phyloP scores from a whole-genome alignment of 768 basidiomycete species.

The Strobilomyces confusus region DNA sequence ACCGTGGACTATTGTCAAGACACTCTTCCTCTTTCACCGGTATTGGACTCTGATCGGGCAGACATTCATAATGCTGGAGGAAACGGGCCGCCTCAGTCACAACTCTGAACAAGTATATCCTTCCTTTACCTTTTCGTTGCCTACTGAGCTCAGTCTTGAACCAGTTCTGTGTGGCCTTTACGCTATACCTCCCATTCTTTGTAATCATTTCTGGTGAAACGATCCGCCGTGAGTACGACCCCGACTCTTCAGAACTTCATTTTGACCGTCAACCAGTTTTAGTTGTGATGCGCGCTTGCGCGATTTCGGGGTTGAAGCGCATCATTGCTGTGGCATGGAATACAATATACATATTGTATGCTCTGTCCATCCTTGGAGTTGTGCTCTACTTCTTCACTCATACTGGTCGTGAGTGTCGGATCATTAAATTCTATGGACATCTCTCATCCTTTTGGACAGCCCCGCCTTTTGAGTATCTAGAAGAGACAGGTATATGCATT shows the following conservation, averaged over 20 bases:
- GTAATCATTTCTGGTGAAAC: constrained; percentile 18
- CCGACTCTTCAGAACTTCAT: not conserved
- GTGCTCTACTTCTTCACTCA: not conserved
- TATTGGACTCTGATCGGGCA: constrained; percentile 21
- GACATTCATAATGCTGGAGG: constrained; percentile 17
- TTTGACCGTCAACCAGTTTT: constrained; percentile 13
- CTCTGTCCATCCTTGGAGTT: not conserved
- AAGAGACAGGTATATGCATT: constrained; percentile 12
- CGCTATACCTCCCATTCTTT: not conserved
- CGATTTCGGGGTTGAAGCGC: constrained; percentile 17
- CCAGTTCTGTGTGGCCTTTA: constrained; percentile 17
- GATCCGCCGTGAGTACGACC: constrained; percentile 18
- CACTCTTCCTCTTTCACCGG: constrained; percentile 12
- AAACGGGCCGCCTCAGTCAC: constrained; percentile 18
- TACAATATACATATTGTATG: constrained; percentile 10
- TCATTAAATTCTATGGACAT: not conserved
- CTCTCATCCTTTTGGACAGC: not conserved
- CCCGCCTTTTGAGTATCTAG: constrained; percentile 3
- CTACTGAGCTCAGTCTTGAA: not conserved
- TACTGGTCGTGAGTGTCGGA: not conserved
- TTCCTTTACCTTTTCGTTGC: not conserved
- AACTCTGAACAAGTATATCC: constrained; percentile 14
- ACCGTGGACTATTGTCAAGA: constrained; percentile 14
- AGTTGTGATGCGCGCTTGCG: constrained; percentile 24
- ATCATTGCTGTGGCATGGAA: not conserved